Base-by-base conservation (phyloP, 1,139 yeast genomes). In the Suhomyces chickasaworum region DNA sequence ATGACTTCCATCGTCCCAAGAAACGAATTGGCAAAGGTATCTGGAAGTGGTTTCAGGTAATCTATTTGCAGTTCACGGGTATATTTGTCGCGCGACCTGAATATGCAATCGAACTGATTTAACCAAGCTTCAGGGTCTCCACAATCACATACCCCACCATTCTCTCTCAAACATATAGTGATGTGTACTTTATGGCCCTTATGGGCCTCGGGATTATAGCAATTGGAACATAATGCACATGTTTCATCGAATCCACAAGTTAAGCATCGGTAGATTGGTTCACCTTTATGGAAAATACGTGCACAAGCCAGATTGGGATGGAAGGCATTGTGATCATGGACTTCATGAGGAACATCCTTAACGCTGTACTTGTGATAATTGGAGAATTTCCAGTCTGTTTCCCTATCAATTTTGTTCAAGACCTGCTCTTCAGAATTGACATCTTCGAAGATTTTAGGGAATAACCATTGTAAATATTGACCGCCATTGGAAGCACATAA, bases 181-280 rank as follows among this genome's bases (percentile, higher is more conserved):
- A 87, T 80, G 45, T 85, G 83, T 12, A 88, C 86, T 38, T 83
- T 81, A 63, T 93, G 99, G 42, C 83, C 95, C 29, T 65, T 62
- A 65, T 93, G 99, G 47, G 77, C 75, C 4, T 80, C 83, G 2
- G 83, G 82, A 46, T 83, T 81, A 65, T 75, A 93, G 61, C 99
- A 93, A 53, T 78, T 73, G 7, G 84, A 78, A 61, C 99, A 93
- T 21, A 93, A 68, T 0, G 93, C 96, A 66, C 96, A 87, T 0
- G 95, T 84, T 43, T 88, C 96, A 60, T 89, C 96, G 44, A 78
- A 77, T 0, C 90, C 93, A 65, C 97, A 89, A 0, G 96, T 88
- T 39, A 73, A 80, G 60, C 97, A 89, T 38, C 95, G 72, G 60
- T 86, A 87, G 3, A 90, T 86, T 0, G 96, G 93, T 58, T 89